Evolutionary conservation across 202 grass and related monocot genomes (phyloP).

Genomic region (Eragrostis tef): DNA sequence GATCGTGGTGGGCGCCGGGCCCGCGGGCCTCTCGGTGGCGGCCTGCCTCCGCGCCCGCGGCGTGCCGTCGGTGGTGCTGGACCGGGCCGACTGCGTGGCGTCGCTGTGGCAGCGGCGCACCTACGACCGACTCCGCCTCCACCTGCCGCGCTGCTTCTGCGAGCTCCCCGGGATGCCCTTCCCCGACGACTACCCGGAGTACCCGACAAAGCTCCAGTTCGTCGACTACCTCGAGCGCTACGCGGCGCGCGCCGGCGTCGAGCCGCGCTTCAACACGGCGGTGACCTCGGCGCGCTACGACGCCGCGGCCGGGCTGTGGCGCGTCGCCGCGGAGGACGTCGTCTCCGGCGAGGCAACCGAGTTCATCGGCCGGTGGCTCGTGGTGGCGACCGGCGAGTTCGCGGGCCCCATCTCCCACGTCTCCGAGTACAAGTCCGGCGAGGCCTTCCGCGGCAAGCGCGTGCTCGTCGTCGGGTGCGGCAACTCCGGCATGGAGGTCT

Average conservation of each 20-base stretch:
- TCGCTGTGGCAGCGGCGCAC: slow-evolving; percentile 79
- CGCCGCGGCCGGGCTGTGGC: slow-evolving; percentile 55
- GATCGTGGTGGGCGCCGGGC: slow-evolving; percentile 81
- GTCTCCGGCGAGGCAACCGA: slow-evolving; percentile 29
- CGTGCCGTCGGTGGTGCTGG: slow-evolving; percentile 69
- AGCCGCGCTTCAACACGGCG: slow-evolving; percentile 63
- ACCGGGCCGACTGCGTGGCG: slow-evolving; percentile 80
- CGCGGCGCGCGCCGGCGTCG: slow-evolving; percentile 46
- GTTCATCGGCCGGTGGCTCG: slow-evolving; percentile 86
- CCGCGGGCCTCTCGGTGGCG: slow-evolving; percentile 75
- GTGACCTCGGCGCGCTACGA: slow-evolving; percentile 69
- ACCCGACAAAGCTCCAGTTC: slow-evolving; percentile 75
- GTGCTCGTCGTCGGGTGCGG: slow-evolving; percentile 85
- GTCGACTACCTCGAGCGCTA: slow-evolving; percentile 79
- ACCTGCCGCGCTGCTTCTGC: slow-evolving; percentile 80
- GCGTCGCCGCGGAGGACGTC: slow-evolving; percentile 41
- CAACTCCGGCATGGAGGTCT: slow-evolving; percentile 93
- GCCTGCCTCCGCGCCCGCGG: slow-evolving; percentile 59
- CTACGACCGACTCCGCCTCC: slow-evolving; percentile 79
- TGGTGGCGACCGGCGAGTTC: slow-evolving; percentile 84
- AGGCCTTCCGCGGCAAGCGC: slow-evolving; percentile 55
- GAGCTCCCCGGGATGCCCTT: slow-evolving; percentile 74
- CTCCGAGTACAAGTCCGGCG: slow-evolving; percentile 77
- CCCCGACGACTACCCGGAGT: slow-evolving; percentile 64
- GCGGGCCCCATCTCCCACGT: slow-evolving; percentile 54